Base-by-base conservation (phyloP, 192 early-diverging fungal species). In the Backusella mclennaniae region DNA sequence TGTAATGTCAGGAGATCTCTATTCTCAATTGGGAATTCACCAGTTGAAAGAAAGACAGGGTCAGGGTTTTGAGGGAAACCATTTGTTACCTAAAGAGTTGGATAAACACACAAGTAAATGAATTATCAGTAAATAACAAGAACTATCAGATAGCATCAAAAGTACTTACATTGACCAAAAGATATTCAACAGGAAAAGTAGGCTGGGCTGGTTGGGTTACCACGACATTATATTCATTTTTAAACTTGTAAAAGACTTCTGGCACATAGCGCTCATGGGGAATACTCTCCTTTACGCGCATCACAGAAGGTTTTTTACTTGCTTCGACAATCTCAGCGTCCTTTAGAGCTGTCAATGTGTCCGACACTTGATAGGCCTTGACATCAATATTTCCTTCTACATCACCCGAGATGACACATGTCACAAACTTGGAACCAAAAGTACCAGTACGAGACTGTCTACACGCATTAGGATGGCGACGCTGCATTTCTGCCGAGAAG, bases 191-290 rank as follows among this genome's bases (percentile, higher is more conserved):
- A 0, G 98, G 98, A 78, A 98, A 99, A 4, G 95, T 93, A 0
- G 97, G 97, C 77, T 97, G 96, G 23, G 98, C 97, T 35, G 92
- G 88, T 66, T 95, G 90, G 70, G 95, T 88, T 6, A 98, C 97
- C 41, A 90, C 81, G 12, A 96, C 80, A 21, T 91, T 91, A 84
- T 99, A 99, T 80, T 97, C 90, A 87, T 99, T 99, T 78, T 91
- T 95, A 82, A 95, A 96, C 81, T 93, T 93, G 87, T 97, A 99
- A 78, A 98, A 96, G 21, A 99, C 92, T 44, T 99, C 98, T 0
- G 97, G 98, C 23, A 99, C 93, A 80, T 99, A 99, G 29, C 93
- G 89, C 39, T 92, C 87, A 73, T 86, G 83, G 6, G 81, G 38
- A 6, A 89, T 91, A 21, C 90, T 80, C 71, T 91, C 90, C 76